Evolutionary conservation across 768 basidiomycete species (phyloP), one percentile per base, ranked within the genome.

Genomic region (Podaxis sp.): DNA sequence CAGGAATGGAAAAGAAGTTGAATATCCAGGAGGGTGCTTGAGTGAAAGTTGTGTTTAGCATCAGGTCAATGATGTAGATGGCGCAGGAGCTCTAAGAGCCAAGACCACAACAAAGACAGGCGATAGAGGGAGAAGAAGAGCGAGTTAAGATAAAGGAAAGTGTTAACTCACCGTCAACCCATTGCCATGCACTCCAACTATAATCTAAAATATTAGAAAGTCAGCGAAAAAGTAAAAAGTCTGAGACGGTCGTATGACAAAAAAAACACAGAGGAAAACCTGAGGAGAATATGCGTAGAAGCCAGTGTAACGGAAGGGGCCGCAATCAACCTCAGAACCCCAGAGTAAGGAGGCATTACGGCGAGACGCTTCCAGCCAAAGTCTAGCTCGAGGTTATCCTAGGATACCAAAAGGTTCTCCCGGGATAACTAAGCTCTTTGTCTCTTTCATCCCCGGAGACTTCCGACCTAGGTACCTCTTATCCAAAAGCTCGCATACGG

Each of bases 121-220:
- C 12, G 19, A 55, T 17, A 27, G 38, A 38, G 36, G 19, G 41
- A 33, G 37, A 24, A 19, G 19, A 13, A 36, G 41, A 55, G 46
- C 37, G 9, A 51, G 55, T 4, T 19, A 29, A 15, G 49, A 22
- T 50, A 61, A 47, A 19, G 11, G 3, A 56, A 19, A 55, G 40
- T 12, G 29, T 17, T 8, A 59, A 49, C 69, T 63, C 55, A 72
- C 71, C 9, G 87, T 86, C 4, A 90, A 72, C 22, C 86, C 86
- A 68, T 87, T 86, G 37, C 86, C 86, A 66, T 85, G 85, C 4
- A 85, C 82, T 49, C 69, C 70, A 40, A 71, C 59, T 17, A 68
- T 62, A 57, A 71, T 69, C 70, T 72, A 55, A 38, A 41, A 62
- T 22, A 12, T 19, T 33, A 24, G 17, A 38, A 33, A 33, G 8